phyloP scores from a whole-genome alignment of 1,139 yeast genomes.

The Geotrichum citri-aurantii region DNA sequence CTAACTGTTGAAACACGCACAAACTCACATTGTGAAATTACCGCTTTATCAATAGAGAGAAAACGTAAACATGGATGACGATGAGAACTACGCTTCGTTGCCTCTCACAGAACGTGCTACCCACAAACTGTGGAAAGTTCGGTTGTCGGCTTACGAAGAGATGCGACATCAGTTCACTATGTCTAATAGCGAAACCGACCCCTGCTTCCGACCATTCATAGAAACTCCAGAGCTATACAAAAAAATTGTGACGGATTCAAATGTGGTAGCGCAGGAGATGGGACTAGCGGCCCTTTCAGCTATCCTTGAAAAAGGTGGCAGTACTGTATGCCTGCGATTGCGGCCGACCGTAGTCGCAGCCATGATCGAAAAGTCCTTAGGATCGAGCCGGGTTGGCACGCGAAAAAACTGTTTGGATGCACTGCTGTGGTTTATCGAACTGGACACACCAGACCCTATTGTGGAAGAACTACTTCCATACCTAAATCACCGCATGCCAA shows the following conservation, averaged over 20 bases:
- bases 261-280: constrained; percentile 89
- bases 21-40: not conserved
- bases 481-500: constrained; percentile 63
- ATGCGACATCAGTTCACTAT: constrained; percentile 47
- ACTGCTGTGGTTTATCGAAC: constrained; percentile 56
- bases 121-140: constrained; percentile 85
- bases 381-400: constrained; percentile 72
- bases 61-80: constrained; percentile 25
- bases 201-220: constrained; percentile 47
- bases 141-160: constrained; percentile 75
- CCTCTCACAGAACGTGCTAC: constrained; percentile 60
- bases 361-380: constrained; percentile 75
- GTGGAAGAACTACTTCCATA: constrained; percentile 64
- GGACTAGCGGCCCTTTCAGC: constrained; percentile 56
- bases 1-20: not conserved
- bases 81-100: constrained; percentile 55
- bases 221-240: constrained; percentile 48
- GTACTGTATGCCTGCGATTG: constrained; percentile 34
- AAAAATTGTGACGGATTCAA: constrained; percentile 63
- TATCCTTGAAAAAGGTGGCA: constrained; percentile 58
- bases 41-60: not conserved
- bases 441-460: constrained; percentile 59
- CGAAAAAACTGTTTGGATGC: constrained; percentile 63
- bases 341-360: constrained; percentile 49
- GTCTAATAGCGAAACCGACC: constrained; percentile 52